These are phyloP conservation scores for Datisca glomerata DNA, from an alignment of 306 rosid genomes.

Conservation along the genomic window DNA sequence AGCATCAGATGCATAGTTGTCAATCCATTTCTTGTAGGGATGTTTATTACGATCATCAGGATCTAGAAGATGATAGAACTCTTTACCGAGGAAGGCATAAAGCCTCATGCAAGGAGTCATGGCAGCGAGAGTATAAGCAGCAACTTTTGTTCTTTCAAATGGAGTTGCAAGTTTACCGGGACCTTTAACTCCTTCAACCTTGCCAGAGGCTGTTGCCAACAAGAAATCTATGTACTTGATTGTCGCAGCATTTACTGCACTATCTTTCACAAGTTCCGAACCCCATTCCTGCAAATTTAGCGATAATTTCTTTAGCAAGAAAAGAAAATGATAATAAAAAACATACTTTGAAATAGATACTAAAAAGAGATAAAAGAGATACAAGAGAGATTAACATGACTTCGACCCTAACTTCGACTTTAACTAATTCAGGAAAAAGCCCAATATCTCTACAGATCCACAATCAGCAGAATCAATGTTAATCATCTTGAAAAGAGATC, in stretches of 20 bases:
- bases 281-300: slow-evolving; percentile 73
- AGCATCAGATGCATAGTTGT: slow-evolving; percentile 58
- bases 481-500: too few relatives aligned
- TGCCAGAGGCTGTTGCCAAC: slow-evolving; percentile 95
- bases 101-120: slow-evolving; percentile 97
- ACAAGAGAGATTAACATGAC: too few relatives aligned
- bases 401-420: too few relatives aligned
- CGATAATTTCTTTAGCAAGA: too few relatives aligned
- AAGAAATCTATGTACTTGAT: slow-evolving; percentile 76
- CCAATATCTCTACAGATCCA: too few relatives aligned
- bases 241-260: slow-evolving; percentile 55
- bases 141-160: slow-evolving; percentile 90
- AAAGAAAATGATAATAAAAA: too few relatives aligned
- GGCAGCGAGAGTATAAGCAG: slow-evolving; percentile 94
- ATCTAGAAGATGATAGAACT: slow-evolving; percentile 44
- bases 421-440: too few relatives aligned
- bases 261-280: slow-evolving; percentile 42
- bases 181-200: slow-evolving; percentile 77
- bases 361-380: too few relatives aligned
- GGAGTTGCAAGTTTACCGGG: slow-evolving; percentile 97
- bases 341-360: too few relatives aligned
- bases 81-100: slow-evolving; percentile 75
- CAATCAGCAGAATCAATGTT: too few relatives aligned
- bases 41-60: slow-evolving; percentile 33
- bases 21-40: slow-evolving; percentile 82